Percentiles rank a stretch among this genome's conserved stretches.
These are phyloP conservation scores for Telfairia occidentalis DNA, from an alignment of 331 rosid species.

Conservation along the genomic window DNA sequence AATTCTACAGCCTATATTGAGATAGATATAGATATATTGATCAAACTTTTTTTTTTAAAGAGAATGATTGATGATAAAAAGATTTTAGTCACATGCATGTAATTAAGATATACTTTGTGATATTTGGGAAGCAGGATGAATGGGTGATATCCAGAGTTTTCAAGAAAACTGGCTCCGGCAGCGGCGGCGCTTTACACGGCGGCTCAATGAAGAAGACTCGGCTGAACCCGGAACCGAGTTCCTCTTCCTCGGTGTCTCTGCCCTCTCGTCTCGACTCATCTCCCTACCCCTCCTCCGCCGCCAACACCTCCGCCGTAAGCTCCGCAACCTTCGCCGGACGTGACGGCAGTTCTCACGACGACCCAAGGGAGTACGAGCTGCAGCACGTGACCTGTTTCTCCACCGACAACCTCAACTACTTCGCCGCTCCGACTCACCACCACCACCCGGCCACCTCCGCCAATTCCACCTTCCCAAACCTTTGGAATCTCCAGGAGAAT, in stretches of 20 bases:
- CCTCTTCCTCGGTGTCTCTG: slow-evolving; percentile 72
- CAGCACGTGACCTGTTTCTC: slow-evolving; percentile 99
- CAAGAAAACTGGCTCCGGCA: slow-evolving; percentile 41
- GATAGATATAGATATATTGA: no score
- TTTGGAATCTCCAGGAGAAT: slow-evolving; percentile 70
- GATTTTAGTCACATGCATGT: background rate
- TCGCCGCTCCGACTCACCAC: no score
- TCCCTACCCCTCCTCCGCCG: slow-evolving; percentile 26
- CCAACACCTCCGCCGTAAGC: slow-evolving; percentile 2
- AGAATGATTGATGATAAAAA: no score
- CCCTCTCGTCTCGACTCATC: slow-evolving; percentile 79
- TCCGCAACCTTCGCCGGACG: slow-evolving; percentile 14
- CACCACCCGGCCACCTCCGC: slow-evolving; percentile 6
- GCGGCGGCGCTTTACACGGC: slow-evolving; percentile 16
- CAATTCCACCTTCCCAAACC: slow-evolving; percentile 58
- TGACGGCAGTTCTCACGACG: slow-evolving; percentile 40
- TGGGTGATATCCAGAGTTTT: slow-evolving; percentile 98
- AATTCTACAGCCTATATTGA: no score
- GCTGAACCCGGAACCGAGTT: slow-evolving; percentile 50
- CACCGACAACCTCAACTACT: slow-evolving; percentile 35
- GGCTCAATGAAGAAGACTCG: slow-evolving; percentile 32
- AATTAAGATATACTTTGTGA: background rate
- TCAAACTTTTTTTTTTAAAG: no score
- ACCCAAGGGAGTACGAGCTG: slow-evolving; percentile 28
- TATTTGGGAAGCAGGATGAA: slow-evolving; percentile 44